Percentiles rank a stretch among this genome's conserved stretches.
Conservation (phyloP, 306 rosid genomes). For the Quercus aquifolioides region DNA sequence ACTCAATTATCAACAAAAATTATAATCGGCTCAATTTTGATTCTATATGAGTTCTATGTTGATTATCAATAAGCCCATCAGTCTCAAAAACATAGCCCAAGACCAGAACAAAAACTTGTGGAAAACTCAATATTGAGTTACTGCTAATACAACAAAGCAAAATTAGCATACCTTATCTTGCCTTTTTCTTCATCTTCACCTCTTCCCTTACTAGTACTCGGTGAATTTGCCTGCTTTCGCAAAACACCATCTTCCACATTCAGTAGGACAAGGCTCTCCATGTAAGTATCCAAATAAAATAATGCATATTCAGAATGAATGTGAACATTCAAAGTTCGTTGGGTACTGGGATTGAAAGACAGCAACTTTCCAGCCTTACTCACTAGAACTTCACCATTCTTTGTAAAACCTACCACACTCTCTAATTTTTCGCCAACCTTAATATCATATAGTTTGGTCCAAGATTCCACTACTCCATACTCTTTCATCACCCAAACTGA, state of each 20-base stretch:
- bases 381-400: neutral
- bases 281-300: neutral
- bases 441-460: neutral
- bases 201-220: neutral
- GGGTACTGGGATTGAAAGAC: neutral
- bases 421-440: neutral
- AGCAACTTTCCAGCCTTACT: neutral
- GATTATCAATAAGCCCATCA: too few species aligned
- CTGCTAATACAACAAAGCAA: neutral
- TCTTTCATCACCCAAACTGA: conserved; percentile 1
- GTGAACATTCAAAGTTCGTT: neutral
- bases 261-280: neutral
- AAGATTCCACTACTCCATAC: neutral
- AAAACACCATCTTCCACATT: neutral
- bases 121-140: neutral
- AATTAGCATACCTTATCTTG: neutral
- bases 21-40: too few species aligned
- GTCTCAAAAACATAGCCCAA: too few species aligned
- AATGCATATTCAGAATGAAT: neutral
- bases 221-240: neutral
- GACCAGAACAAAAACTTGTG: neutral
- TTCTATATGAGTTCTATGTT: too few species aligned
- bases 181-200: neutral
- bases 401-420: neutral
- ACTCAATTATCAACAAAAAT: too few species aligned